A percentile compares a stretch with the other conserved stretches of the same genome.
Evolutionary conservation across 768 basidiomycete genomes (phyloP).

Genomic region (Leucosporidium creatinivorum): DNA sequence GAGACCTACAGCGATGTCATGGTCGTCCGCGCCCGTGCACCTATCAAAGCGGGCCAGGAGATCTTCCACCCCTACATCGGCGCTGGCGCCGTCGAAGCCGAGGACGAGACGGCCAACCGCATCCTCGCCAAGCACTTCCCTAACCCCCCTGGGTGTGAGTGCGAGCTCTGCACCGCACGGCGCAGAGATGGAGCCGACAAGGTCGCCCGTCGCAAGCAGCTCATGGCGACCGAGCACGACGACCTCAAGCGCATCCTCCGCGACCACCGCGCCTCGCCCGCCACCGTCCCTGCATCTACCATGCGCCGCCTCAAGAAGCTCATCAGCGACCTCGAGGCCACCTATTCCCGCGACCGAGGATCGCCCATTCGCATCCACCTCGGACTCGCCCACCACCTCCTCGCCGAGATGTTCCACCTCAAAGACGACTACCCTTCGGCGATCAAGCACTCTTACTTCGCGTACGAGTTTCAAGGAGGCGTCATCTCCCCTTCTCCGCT

Average conservation of each 20-base stretch:
- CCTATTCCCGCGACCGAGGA: not conserved
- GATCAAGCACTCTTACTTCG: not conserved
- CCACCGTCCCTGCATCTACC: not conserved
- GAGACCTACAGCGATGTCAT: conserved; percentile 39
- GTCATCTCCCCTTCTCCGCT: not conserved
- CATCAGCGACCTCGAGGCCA: conserved; percentile 5
- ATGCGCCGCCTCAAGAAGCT: not conserved
- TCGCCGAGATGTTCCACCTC: not conserved
- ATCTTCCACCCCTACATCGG: conserved; percentile 30
- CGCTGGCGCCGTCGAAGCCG: not conserved
- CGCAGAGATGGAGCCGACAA: not conserved
- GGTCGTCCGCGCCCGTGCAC: conserved; percentile 37
- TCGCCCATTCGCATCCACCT: not conserved
- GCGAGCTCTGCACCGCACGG: not conserved
- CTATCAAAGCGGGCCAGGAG: conserved; percentile 38
- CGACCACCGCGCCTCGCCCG: too few species aligned
- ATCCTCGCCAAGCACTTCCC: not conserved
- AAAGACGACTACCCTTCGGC: not conserved
- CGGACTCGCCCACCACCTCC: not conserved
- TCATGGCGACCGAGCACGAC: not conserved
- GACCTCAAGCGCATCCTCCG: not conserved
- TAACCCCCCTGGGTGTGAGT: not conserved
- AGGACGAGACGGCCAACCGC: too few species aligned
- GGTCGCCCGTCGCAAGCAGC: not conserved
- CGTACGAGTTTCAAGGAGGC: not conserved